Conservation (phyloP, 1,139 yeast genomes). For the Eremothecium sinecaudum region DNA sequence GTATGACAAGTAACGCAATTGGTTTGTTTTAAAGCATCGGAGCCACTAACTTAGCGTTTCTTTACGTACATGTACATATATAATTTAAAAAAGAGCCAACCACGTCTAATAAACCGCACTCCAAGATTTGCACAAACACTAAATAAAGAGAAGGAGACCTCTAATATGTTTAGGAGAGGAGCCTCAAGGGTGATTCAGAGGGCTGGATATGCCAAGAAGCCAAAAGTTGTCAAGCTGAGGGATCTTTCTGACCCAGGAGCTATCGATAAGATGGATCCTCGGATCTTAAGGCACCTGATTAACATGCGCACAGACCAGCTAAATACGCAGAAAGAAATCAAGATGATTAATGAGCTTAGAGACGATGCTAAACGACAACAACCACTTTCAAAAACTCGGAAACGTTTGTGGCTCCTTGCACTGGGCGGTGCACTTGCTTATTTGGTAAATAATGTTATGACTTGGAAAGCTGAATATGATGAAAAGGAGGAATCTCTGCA, state of each 20-base stretch:
- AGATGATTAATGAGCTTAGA: slow-evolving; percentile 21
- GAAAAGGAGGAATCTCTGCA: slow-evolving; percentile 24
- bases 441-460: slow-evolving; percentile 24
- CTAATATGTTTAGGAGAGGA: background rate
- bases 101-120: no score
- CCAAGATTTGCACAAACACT: no score
- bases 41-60: no score
- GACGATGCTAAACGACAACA: slow-evolving; percentile 18
- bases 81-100: no score
- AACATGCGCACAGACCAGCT: slow-evolving; percentile 26
- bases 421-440: slow-evolving; percentile 28
- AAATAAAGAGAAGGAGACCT: no score
- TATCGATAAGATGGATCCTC: slow-evolving; percentile 28
- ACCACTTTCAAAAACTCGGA: slow-evolving; percentile 18
- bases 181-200: background rate
- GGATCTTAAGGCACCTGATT: slow-evolving; percentile 23
- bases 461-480: slow-evolving; percentile 32
- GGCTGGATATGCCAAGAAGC: background rate
- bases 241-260: slow-evolving; percentile 26
- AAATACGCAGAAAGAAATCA: slow-evolving; percentile 24
- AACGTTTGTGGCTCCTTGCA: slow-evolving; percentile 26
- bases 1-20: no score
- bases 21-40: no score
- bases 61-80: no score
- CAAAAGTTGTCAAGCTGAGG: slow-evolving; percentile 20